Evolutionary conservation across 73 alveolate species (phyloP).

Genomic region (Paramecium pentaurelia): DNA sequence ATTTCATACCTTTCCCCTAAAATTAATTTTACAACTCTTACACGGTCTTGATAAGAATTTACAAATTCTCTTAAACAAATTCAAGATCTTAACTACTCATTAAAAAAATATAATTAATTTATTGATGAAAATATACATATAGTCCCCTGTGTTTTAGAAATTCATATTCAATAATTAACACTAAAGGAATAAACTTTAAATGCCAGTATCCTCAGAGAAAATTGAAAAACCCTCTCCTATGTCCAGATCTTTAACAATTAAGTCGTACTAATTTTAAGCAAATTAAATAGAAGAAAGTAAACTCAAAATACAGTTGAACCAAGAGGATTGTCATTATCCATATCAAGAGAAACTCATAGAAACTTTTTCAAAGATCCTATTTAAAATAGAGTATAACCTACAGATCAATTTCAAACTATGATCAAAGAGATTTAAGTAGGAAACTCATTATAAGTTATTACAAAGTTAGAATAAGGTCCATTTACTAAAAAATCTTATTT

Average conservation of each 20-base stretch:
- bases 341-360: neutral
- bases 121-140: conserved; percentile 8
- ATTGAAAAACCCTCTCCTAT: neutral
- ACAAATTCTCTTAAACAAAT: neutral
- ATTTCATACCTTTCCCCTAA: neutral
- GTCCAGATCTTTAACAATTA: neutral
- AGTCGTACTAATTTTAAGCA: neutral
- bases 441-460: neutral
- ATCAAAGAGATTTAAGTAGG: neutral
- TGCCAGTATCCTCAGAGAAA: neutral
- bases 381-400: neutral
- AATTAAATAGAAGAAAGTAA: neutral
- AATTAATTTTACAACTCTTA: neutral
- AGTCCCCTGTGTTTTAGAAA: neutral
- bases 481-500: neutral
- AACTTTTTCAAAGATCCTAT: neutral
- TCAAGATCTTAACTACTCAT: conserved; percentile 29
- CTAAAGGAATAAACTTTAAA: neutral
- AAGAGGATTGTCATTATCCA: neutral
- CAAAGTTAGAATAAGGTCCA: conserved; percentile 10
- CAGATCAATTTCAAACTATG: neutral
- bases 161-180: neutral
- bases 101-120: neutral
- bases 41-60: neutral
- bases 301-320: neutral